Evolutionary conservation across 2,329 filamentous ascomycete genomes (phyloP).

Genomic region (Colletotrichum aenigma): DNA sequence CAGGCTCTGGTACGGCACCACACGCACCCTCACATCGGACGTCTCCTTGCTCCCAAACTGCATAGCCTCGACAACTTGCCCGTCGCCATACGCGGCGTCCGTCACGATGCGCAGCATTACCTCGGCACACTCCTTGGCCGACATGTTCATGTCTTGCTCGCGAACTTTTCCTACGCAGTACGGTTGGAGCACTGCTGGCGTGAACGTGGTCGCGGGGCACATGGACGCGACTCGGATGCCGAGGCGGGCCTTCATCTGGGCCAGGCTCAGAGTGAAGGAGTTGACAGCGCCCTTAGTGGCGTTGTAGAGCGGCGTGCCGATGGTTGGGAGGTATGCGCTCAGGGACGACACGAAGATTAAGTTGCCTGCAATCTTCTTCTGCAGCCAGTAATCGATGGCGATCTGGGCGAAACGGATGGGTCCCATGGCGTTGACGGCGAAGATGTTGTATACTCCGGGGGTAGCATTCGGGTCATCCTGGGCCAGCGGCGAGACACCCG

Average conservation of each 20-base stretch:
- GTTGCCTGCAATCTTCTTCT: conserved; percentile 39
- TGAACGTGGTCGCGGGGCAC: conserved; percentile 18
- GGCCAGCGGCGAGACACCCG: conserved; percentile 23
- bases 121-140: not conserved
- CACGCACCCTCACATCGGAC: conserved; percentile 3
- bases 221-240: conserved; percentile 22
- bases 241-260: not conserved
- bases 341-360: conserved; percentile 30
- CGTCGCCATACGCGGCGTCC: conserved; percentile 20
- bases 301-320: conserved; percentile 33
- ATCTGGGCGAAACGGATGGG: conserved; percentile 31
- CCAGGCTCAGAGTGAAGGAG: conserved; percentile 21
- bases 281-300: conserved; percentile 29
- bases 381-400: conserved; percentile 31
- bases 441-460: conserved; percentile 26
- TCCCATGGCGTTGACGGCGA: conserved; percentile 28
- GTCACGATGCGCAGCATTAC: conserved; percentile 15
- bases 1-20: conserved; percentile 3
- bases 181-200: not conserved
- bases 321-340: conserved; percentile 28
- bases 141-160: conserved; percentile 11
- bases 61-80: conserved; percentile 22
- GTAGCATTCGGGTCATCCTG: conserved; percentile 23
- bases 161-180: not conserved
- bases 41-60: conserved; percentile 7